phyloP scores from a whole-genome alignment of 2,329 filamentous ascomycete species.

The Septoria petroselini region DNA sequence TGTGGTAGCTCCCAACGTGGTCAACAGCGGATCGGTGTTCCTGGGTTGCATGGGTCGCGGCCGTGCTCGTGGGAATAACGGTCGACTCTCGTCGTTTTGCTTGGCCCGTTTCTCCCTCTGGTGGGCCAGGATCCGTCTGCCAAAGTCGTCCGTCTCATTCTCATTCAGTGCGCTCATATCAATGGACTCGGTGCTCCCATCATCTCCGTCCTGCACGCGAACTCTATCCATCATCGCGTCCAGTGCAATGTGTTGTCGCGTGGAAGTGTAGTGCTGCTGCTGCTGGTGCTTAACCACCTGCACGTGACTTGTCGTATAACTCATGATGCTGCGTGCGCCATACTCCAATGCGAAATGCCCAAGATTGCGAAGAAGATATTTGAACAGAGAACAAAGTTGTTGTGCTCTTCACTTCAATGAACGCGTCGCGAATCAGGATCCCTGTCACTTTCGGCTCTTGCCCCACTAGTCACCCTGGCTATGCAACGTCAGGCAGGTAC shows the following conservation, averaged over 20 bases:
- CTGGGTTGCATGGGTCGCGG: constrained; percentile 11
- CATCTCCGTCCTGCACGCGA: constrained; percentile 27
- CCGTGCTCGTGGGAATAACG: constrained; percentile 25
- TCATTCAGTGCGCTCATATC: constrained; percentile 31
- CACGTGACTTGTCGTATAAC: constrained; percentile 6
- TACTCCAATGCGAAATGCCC: constrained; percentile 5
- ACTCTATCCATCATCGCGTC: constrained; percentile 28
- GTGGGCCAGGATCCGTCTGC: constrained; percentile 45
- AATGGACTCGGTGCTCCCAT: constrained; percentile 8
- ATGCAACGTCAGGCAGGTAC: constrained; percentile 14
- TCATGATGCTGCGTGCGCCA: constrained; percentile 11
- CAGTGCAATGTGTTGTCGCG: constrained; percentile 7
- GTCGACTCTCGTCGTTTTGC: constrained; percentile 35
- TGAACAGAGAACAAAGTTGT: neutral
- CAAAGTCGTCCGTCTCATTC: constrained; percentile 48
- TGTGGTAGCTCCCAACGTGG: constrained; percentile 4
- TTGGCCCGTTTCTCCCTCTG: constrained; percentile 44
- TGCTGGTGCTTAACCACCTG: neutral
- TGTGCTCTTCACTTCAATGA: neutral
- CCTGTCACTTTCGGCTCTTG: too few relatives aligned
- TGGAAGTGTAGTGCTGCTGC: constrained; percentile 4
- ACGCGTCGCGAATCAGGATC: too few relatives aligned
- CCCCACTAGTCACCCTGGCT: too few relatives aligned
- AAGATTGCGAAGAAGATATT: neutral
- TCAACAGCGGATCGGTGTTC: constrained; percentile 13